Percentiles rank a stretch among this genome's conserved stretches.
Conservation (phyloP, 2,329 filamentous ascomycete genomes). For the Septoria linicola region DNA sequence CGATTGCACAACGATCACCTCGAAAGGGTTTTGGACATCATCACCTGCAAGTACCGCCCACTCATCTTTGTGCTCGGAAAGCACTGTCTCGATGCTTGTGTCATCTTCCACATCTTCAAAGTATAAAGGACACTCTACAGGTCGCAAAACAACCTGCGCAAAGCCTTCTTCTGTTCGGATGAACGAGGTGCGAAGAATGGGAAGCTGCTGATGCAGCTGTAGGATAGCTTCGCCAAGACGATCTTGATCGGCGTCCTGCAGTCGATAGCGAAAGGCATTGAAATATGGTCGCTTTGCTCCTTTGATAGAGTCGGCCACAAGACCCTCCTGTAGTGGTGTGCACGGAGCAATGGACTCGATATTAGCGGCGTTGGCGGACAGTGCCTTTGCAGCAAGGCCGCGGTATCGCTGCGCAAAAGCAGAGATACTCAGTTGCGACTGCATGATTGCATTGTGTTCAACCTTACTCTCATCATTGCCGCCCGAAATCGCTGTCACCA, state of each 20-base stretch:
- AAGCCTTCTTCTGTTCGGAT: conserved; percentile 71
- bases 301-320: conserved; percentile 69
- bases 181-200: conserved; percentile 73
- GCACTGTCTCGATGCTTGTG: conserved; percentile 37
- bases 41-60: conserved; percentile 59
- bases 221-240: conserved; percentile 60
- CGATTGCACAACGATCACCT: conserved; percentile 48
- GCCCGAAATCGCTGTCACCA: conserved; percentile 40
- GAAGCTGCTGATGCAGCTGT: conserved; percentile 50
- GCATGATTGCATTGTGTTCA: conserved; percentile 47
- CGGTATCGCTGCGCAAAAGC: conserved; percentile 65
- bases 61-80: conserved; percentile 41
- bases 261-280: conserved; percentile 66
- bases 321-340: conserved; percentile 81
- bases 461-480: conserved; percentile 15
- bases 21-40: conserved; percentile 54
- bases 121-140: conserved; percentile 15
- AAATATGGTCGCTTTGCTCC: conserved; percentile 66
- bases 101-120: conserved; percentile 47
- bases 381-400: conserved; percentile 50
- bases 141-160: conserved; percentile 66
- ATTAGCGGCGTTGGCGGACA: conserved; percentile 53
- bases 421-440: conserved; percentile 52
- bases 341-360: conserved; percentile 78
- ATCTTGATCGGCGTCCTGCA: conserved; percentile 51